A percentile compares a stretch with the other conserved stretches of the same genome.
Conservation (phyloP, 2,329 filamentous ascomycete genomes). For the Colletotrichum filicis region DNA sequence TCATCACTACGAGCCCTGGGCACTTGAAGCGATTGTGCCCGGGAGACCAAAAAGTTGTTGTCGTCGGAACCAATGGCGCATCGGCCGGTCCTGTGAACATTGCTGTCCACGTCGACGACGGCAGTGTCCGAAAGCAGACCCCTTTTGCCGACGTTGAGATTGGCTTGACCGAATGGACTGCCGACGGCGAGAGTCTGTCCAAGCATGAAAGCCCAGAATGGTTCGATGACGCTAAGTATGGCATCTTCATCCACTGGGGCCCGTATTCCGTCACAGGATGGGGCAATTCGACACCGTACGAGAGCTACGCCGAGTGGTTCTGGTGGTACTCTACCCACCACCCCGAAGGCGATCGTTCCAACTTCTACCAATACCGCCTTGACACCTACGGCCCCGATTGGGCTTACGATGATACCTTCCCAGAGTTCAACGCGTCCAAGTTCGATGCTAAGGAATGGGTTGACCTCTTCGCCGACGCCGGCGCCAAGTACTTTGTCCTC, state of each 20-base stretch:
- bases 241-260: slow-evolving; percentile 72
- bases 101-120: slow-evolving; percentile 35
- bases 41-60: slow-evolving; percentile 53
- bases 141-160: slow-evolving; percentile 41
- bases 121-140: slow-evolving; percentile 28
- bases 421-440: slow-evolving; percentile 60
- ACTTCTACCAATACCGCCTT: slow-evolving; percentile 58
- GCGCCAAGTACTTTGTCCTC: slow-evolving; percentile 61
- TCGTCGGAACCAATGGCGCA: slow-evolving; percentile 48
- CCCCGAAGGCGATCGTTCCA: slow-evolving; percentile 28
- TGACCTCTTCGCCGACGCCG: slow-evolving; percentile 62
- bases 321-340: slow-evolving; percentile 56
- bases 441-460: slow-evolving; percentile 65
- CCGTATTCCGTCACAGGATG: slow-evolving; percentile 66
- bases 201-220: slow-evolving; percentile 59
- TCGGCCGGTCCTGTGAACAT: slow-evolving; percentile 39
- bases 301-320: slow-evolving; percentile 58
- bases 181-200: slow-evolving; percentile 48
- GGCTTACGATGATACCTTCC: slow-evolving; percentile 67
- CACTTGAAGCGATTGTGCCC: slow-evolving; percentile 53
- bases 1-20: slow-evolving; percentile 55
- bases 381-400: slow-evolving; percentile 61
- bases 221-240: slow-evolving; percentile 66
- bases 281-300: slow-evolving; percentile 55
- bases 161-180: slow-evolving; percentile 48